Conservation (phyloP, 2,329 filamentous ascomycete species). For the Pyrenophora tritici-repentis region DNA sequence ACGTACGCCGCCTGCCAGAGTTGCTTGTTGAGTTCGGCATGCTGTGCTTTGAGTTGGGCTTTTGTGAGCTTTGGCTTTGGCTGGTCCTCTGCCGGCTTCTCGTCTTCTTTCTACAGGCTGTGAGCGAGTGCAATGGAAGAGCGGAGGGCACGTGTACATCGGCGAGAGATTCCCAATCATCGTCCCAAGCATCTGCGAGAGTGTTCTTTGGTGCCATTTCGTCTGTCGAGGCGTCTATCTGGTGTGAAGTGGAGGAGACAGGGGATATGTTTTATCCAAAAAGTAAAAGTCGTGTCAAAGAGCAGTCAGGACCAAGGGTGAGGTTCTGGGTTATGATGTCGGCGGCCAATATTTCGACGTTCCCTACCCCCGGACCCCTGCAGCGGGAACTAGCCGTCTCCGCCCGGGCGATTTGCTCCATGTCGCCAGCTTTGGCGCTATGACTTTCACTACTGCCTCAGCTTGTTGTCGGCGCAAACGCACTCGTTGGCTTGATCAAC, state of each 20-base stretch:
- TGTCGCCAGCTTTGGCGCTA: slow-evolving; percentile 7
- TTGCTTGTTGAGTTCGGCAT: slow-evolving; percentile 81
- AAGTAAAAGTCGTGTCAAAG: background rate
- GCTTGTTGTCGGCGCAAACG: slow-evolving; percentile 1
- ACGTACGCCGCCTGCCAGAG: slow-evolving; percentile 87
- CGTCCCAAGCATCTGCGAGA: slow-evolving; percentile 74
- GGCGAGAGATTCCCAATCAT: slow-evolving; percentile 84
- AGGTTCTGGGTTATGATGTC: slow-evolving; percentile 4
- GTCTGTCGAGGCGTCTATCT: slow-evolving; percentile 40
- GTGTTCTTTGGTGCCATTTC: slow-evolving; percentile 44
- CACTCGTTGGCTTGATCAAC: slow-evolving; percentile 1
- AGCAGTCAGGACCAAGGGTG: background rate
- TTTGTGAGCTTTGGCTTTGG: slow-evolving; percentile 64
- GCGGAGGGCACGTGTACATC: slow-evolving; percentile 58
- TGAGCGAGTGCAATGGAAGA: slow-evolving; percentile 22
- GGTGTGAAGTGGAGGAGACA: background rate
- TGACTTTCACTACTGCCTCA: slow-evolving; percentile 17
- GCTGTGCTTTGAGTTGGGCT: slow-evolving; percentile 76
- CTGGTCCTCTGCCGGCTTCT: slow-evolving; percentile 46
- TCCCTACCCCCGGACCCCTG: slow-evolving; percentile 10
- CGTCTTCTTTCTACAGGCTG: slow-evolving; percentile 42
- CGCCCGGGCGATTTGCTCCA: slow-evolving; percentile 10
- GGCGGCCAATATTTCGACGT: slow-evolving; percentile 14
- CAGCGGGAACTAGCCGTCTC: slow-evolving; percentile 17
- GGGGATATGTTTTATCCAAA: background rate